Percentiles rank a stretch among this genome's conserved stretches.
Evolutionary conservation across 768 basidiomycete genomes (phyloP).

Genomic region (Boletus sp.): DNA sequence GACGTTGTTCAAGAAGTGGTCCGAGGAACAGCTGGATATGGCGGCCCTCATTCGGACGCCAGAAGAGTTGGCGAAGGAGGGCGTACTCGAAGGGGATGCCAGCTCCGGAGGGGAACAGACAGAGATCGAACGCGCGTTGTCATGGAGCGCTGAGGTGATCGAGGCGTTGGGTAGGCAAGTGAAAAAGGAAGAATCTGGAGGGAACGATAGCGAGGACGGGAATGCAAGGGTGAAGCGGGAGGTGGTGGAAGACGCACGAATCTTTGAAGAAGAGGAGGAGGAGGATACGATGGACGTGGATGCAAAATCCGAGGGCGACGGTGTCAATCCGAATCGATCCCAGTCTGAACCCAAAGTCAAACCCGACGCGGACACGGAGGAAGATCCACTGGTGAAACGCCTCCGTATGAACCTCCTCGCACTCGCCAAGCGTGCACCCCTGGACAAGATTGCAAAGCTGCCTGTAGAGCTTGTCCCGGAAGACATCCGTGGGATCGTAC

Average conservation of each 20-base stretch:
- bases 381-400: slow-evolving; percentile 52
- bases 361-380: slow-evolving; percentile 20
- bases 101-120: slow-evolving; percentile 28
- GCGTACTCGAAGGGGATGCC: slow-evolving; percentile 24
- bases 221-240: slow-evolving; percentile 15
- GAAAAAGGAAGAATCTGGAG: background rate
- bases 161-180: slow-evolving; percentile 31
- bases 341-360: background rate
- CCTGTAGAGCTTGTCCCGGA: slow-evolving; percentile 65
- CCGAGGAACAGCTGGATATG: slow-evolving; percentile 37
- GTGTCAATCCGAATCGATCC: background rate
- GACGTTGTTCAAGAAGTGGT: slow-evolving; percentile 7
- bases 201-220: background rate
- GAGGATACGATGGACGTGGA: slow-evolving; percentile 22
- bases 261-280: background rate
- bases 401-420: slow-evolving; percentile 73
- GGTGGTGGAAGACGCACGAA: background rate
- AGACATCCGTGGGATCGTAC: slow-evolving; percentile 60
- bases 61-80: slow-evolving; percentile 35
- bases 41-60: slow-evolving; percentile 40
- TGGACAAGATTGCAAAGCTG: slow-evolving; percentile 64
- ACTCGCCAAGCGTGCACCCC: slow-evolving; percentile 71
- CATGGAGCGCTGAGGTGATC: slow-evolving; percentile 54
- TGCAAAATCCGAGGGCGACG: slow-evolving; percentile 1
- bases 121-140: slow-evolving; percentile 41